phyloP scores from a whole-genome alignment of 331 rosid genomes.

The Prunus yedoensis region DNA sequence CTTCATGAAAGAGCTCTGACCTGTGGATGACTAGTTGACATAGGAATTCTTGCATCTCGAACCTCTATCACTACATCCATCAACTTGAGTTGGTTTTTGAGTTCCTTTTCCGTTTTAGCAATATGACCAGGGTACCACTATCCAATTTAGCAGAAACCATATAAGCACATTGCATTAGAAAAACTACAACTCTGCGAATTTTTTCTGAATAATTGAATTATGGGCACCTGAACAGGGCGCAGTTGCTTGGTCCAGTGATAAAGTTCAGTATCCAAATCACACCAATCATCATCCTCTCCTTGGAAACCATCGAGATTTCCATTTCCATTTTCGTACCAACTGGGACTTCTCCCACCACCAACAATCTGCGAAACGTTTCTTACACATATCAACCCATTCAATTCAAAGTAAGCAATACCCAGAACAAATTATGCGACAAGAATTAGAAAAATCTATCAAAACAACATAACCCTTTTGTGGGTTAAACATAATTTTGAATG shows the following conservation, averaged over 20 bases:
- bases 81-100: conserved; percentile 79
- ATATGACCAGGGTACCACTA: conserved; percentile 99
- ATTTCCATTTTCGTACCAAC: conserved; percentile 41
- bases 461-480: background rate
- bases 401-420: background rate
- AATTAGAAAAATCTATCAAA: background rate
- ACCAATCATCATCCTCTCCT: conserved; percentile 52
- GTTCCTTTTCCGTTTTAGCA: conserved; percentile 93
- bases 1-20: conserved; percentile 23
- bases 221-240: conserved; percentile 82
- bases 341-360: conserved; percentile 62
- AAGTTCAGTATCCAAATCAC: conserved; percentile 72
- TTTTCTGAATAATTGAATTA: background rate
- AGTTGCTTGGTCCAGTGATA: conserved; percentile 79
- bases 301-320: conserved; percentile 26
- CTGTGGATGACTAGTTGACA: conserved; percentile 95
- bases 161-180: conserved; percentile 15
- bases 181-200: background rate
- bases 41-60: conserved; percentile 87
- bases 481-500: background rate
- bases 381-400: background rate
- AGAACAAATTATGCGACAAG: background rate
- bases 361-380: conserved; percentile 52
- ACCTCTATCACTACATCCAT: conserved; percentile 97
- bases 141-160: conserved; percentile 27